Percentiles rank a stretch among this genome's conserved stretches.
These are phyloP conservation scores for Penicillium sp. DNA, from an alignment of 2,329 filamentous ascomycete genomes.

Conservation along the genomic window DNA sequence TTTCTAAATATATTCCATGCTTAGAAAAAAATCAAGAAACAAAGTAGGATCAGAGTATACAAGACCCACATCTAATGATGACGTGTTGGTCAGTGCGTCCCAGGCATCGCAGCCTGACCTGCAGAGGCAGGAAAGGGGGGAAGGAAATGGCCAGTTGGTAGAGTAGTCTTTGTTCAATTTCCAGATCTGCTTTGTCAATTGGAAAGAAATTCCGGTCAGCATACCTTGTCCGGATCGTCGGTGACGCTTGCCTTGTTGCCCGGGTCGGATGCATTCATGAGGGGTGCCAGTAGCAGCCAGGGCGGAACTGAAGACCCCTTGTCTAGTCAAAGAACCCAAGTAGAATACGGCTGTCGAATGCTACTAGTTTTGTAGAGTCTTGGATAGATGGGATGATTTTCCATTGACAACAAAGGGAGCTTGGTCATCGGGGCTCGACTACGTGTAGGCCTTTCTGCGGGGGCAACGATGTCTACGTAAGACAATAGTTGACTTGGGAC, in stretches of 20 bases:
- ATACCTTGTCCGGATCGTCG: background rate
- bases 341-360: background rate
- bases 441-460: background rate
- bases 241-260: background rate
- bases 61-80: background rate
- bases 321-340: background rate
- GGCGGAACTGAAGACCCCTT: background rate
- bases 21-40: background rate
- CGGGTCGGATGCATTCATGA: background rate
- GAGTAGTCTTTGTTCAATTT: background rate
- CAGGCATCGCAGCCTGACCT: background rate
- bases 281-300: background rate
- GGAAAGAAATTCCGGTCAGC: background rate
- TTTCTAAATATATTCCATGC: background rate
- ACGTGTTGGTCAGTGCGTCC: background rate
- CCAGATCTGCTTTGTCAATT: background rate
- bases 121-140: background rate
- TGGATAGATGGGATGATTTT: background rate
- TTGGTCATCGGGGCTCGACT: background rate
- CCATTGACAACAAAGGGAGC: background rate
- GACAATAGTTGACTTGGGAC: background rate
- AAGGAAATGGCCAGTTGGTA: background rate
- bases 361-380: background rate
- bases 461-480: background rate
- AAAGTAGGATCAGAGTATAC: background rate